Conservation (phyloP, 2,329 filamentous ascomycete species). For the Aspergillus sp. region DNA sequence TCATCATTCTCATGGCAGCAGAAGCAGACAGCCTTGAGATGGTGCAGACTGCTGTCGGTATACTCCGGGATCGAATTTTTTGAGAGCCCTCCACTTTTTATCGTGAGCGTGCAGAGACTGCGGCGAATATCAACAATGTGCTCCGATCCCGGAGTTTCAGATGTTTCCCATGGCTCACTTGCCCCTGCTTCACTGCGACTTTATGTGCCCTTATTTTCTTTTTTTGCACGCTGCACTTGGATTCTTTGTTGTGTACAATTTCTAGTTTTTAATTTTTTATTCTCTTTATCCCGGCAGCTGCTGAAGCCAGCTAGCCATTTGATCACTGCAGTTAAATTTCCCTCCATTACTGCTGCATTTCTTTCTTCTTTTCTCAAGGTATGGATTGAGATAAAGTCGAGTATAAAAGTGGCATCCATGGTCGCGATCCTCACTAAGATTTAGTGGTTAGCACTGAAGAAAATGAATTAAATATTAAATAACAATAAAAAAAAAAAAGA, state of each 20-base stretch:
- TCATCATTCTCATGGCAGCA: background rate
- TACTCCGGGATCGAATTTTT: background rate
- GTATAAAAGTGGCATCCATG: background rate
- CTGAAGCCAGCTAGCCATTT: background rate
- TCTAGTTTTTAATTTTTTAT: background rate
- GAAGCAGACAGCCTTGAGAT: background rate
- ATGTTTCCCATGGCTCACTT: constrained; percentile 11
- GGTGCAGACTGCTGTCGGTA: background rate
- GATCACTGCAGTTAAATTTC: no score
- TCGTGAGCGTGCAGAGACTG: background rate
- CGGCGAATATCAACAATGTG: constrained; percentile 2
- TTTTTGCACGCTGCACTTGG: background rate
- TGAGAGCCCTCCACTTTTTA: background rate
- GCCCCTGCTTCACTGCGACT: constrained; percentile 9
- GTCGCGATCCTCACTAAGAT: constrained; percentile 4
- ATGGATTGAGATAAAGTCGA: background rate
- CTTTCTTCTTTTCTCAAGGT: background rate
- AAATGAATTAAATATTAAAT: constrained; percentile 1
- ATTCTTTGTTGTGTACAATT: background rate
- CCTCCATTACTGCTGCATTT: background rate
- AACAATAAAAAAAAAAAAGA: constrained; percentile 12
- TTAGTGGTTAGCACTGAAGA: background rate
- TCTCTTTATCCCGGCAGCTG: background rate
- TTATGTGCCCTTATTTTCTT: constrained; percentile 1
- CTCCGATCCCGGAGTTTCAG: constrained; percentile 24